Base-by-base conservation (phyloP, 2,329 filamentous ascomycete genomes). In the Pleomassaria siparia region DNA sequence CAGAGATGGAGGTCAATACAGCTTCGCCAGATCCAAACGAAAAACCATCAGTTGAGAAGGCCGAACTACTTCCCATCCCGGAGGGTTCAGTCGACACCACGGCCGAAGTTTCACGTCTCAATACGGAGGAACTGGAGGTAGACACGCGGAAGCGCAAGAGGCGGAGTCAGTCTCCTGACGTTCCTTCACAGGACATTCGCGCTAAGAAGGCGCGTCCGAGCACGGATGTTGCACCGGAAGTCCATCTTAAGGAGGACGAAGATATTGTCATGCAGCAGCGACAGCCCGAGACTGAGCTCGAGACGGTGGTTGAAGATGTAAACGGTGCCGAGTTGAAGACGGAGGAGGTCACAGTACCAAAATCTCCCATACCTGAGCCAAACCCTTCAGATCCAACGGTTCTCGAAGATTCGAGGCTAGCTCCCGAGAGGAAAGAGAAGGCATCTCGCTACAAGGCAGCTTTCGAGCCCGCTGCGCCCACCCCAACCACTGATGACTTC, bases 141-240 rank as follows among this genome's bases (percentile, higher is more conserved):
- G 71, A 74, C 13, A 63, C 50, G 11, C 62, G 57, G 51, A 74
- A 74, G 58, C 64, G 73, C 47, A 75, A 75, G 56, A 60, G 73
- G 46, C 58, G 73, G 41, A 75, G 73, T 40, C 46, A 47, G 15
- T 71, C 72, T 21, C 73, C 72, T 10, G 64, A 71, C 4, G 42
- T 70, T 4, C 54, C 61, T 2, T 39, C 54, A 11, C 61, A 68
- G 18, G 70, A 72, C 4, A 63, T 74, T 15, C 71, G 55, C 33
- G 71, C 63, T 30, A 78, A 79, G 60, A 77, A 73, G 55, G 53
- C 72, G 8, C 72, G 72, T 44, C 62, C 66, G 10, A 69, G 65
- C 18, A 62, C 71, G n/a, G 66, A 68, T 13, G 56, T 60, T 15
- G 62, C 50, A 10, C 60, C 58, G 29, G 59, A 60, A 10, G 53